phyloP scores from a whole-genome alignment of 1,284 basidiomycete species.

The Kalmanozyma brasiliensis region DNA sequence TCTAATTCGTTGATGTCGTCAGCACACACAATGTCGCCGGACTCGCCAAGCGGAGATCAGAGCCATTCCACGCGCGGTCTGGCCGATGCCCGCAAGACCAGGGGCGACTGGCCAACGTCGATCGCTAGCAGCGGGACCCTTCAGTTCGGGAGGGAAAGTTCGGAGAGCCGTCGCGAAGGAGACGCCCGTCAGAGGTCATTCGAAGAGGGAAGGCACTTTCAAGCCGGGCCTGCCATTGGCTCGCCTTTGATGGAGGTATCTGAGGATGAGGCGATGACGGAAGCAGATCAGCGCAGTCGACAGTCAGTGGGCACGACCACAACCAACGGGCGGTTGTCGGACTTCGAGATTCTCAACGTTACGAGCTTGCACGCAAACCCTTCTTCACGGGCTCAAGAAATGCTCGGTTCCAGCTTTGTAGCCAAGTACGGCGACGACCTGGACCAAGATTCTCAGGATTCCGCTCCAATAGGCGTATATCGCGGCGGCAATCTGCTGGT shows the following conservation, averaged over 20 bases:
- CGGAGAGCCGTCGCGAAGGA: slow-evolving; percentile 14
- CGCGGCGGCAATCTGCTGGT: slow-evolving; percentile 12
- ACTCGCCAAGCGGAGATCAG: slow-evolving; percentile 15
- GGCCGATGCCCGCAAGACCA: slow-evolving; percentile 12
- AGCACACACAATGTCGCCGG: slow-evolving; percentile 12
- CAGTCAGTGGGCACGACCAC: background rate
- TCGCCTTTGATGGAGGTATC: slow-evolving; percentile 29
- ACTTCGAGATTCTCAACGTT: slow-evolving; percentile 24
- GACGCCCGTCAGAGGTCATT: slow-evolving; percentile 19
- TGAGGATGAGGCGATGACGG: slow-evolving; percentile 22
- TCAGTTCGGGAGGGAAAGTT: slow-evolving; percentile 15
- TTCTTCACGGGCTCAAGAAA: slow-evolving; percentile 36
- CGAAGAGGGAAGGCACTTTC: slow-evolving; percentile 11
- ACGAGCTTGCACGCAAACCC: slow-evolving; percentile 10
- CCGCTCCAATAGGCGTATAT: slow-evolving; percentile 13
- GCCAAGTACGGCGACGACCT: slow-evolving; percentile 32
- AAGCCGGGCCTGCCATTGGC: slow-evolving; percentile 8
- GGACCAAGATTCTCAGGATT: slow-evolving; percentile 18
- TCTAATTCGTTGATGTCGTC: slow-evolving; percentile 40
- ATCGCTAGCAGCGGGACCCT: slow-evolving; percentile 31
- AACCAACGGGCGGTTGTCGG: background rate
- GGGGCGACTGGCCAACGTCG: slow-evolving; percentile 45
- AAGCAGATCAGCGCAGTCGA: slow-evolving; percentile 1
- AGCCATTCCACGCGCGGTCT: slow-evolving; percentile 15
- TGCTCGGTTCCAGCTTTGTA: slow-evolving; percentile 44